These are phyloP conservation scores for Leccinum angustisporum DNA, from an alignment of 1,284 basidiomycete species.

Conservation along the genomic window DNA sequence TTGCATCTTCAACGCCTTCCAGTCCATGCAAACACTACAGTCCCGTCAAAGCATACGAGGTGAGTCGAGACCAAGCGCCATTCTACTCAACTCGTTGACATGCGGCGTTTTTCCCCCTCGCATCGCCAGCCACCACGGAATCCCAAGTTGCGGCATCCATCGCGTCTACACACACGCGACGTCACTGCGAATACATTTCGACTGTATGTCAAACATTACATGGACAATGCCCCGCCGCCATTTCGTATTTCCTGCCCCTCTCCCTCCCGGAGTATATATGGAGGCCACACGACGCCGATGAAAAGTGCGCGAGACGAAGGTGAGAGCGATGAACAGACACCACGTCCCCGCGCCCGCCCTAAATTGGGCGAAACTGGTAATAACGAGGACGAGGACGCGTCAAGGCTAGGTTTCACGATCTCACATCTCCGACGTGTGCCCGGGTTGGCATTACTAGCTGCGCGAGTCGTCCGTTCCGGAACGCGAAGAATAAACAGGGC, in stretches of 20 bases:
- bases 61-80: conserved; percentile 5
- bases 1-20: conserved; percentile 31
- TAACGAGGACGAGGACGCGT: conserved; percentile 11
- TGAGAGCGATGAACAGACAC: conserved; percentile 14
- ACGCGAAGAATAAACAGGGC: conserved; percentile 48
- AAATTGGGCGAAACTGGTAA: background rate
- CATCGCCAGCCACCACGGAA: conserved; percentile 11
- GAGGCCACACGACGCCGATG: conserved; percentile 21
- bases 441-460: conserved; percentile 60
- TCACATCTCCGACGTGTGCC: conserved; percentile 74
- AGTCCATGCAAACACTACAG: conserved; percentile 29
- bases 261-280: conserved; percentile 6
- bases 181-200: conserved; percentile 68
- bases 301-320: conserved; percentile 15
- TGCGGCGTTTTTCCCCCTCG: background rate
- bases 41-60: conserved; percentile 15
- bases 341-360: conserved; percentile 9
- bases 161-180: conserved; percentile 59
- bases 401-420: conserved; percentile 56
- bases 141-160: conserved; percentile 63
- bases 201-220: conserved; percentile 73
- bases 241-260: background rate
- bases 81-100: background rate
- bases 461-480: conserved; percentile 59
- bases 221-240: conserved; percentile 49